Conservation (phyloP, 2,329 filamentous ascomycete species). For the Simplicillium sp. region DNA sequence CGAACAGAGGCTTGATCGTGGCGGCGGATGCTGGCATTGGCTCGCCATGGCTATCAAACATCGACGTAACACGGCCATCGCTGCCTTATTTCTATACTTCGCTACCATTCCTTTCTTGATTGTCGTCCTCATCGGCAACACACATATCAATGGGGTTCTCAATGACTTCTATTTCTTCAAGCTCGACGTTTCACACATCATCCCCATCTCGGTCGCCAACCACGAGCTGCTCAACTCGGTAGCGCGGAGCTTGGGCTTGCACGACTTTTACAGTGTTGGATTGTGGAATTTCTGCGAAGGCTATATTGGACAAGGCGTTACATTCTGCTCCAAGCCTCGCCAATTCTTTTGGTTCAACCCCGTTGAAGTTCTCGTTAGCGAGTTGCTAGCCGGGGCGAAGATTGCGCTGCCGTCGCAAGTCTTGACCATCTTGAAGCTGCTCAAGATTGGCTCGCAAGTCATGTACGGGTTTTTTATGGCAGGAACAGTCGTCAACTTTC, state of each 20-base stretch:
- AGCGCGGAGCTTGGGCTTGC: conserved; percentile 73
- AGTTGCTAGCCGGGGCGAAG: conserved; percentile 72
- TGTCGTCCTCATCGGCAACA: conserved; percentile 70
- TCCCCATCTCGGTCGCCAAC: conserved; percentile 63
- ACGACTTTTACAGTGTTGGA: conserved; percentile 91
- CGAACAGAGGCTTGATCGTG: too few relatives aligned
- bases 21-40: not conserved
- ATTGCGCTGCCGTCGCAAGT: conserved; percentile 73
- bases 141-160: conserved; percentile 50
- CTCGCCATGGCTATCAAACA: conserved; percentile 10
- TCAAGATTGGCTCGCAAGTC: conserved; percentile 65
- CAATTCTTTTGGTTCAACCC: conserved; percentile 87
- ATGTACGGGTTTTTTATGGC: conserved; percentile 87
- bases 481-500: conserved; percentile 57
- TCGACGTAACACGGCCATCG: conserved; percentile 50
- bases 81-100: conserved; percentile 62
- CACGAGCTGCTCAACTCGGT: conserved; percentile 76
- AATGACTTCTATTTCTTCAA: conserved; percentile 74
- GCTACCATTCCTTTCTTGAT: conserved; percentile 70
- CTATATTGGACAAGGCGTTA: conserved; percentile 65
- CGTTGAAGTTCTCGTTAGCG: conserved; percentile 66
- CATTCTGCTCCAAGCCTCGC: conserved; percentile 60
- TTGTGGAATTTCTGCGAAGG: conserved; percentile 91
- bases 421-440: conserved; percentile 62
- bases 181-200: conserved; percentile 73